Conservation (phyloP, 345 rosid species). For the Anacardium occidentale region DNA sequence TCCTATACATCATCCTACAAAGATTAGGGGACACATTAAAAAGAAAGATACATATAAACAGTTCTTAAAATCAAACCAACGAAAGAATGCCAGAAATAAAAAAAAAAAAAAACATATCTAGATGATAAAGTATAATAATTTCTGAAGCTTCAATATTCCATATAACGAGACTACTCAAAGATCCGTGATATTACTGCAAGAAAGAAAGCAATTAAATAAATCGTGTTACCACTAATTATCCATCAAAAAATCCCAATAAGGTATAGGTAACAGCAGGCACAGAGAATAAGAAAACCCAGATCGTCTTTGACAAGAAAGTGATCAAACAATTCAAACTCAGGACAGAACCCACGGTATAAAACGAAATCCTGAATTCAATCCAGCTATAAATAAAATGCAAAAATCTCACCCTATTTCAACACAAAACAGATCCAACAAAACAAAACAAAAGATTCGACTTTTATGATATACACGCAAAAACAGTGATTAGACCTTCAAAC, state of each 20-base stretch:
- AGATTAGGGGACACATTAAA: not conserved
- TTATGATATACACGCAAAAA: not conserved
- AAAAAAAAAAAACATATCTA: not conserved
- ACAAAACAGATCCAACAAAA: not conserved
- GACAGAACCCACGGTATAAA: too few species aligned
- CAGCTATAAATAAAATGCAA: too few species aligned
- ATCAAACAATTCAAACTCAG: not conserved
- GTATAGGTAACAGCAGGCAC: not conserved
- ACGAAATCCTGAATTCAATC: too few species aligned
- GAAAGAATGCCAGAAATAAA: not conserved
- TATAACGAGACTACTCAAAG: too few species aligned
- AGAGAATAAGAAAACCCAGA: not conserved
- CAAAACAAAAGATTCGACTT: not conserved
- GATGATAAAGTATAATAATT: too few species aligned
- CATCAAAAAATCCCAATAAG: not conserved
- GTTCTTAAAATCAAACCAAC: not conserved
- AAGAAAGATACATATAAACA: not conserved
- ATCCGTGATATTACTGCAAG: too few species aligned
- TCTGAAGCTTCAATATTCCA: too few species aligned
- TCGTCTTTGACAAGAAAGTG: not conserved
- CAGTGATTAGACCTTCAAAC: slow-evolving; percentile 10
- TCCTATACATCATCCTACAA: not conserved
- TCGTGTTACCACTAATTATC: not conserved
- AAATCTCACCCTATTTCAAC: too few species aligned
- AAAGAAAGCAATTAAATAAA: not conserved